Conservation (phyloP, 495 filamentous ascomycete genomes). For the Neurospora discreta region DNA sequence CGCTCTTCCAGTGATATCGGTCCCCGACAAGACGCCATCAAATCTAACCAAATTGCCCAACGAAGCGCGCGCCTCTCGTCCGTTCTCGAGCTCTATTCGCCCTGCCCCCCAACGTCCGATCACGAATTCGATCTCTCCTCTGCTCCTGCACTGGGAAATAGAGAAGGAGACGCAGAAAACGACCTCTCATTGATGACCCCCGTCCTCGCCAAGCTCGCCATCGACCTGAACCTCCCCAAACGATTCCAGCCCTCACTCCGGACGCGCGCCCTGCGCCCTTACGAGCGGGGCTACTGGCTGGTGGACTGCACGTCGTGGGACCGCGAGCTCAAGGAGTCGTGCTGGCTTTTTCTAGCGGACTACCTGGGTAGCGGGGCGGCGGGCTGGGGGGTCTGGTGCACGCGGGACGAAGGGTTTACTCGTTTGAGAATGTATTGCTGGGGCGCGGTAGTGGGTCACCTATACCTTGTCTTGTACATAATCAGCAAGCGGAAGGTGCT, state of each 20-base stretch:
- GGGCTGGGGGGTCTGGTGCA: slow-evolving; percentile 55
- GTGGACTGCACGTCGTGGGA: slow-evolving; percentile 40
- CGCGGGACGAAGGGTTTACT: slow-evolving; percentile 23
- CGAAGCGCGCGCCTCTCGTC: neutral
- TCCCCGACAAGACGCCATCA: slow-evolving; percentile 9
- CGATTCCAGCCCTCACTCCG: slow-evolving; percentile 43
- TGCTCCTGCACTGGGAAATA: slow-evolving; percentile 1
- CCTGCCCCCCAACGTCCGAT: slow-evolving; percentile 18
- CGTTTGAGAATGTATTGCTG: slow-evolving; percentile 51
- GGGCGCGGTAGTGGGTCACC: slow-evolving; percentile 49
- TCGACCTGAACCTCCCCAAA: slow-evolving; percentile 35
- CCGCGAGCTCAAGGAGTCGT: slow-evolving; percentile 25
- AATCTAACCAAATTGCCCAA: neutral
- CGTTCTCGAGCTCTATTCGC: slow-evolving; percentile 26
- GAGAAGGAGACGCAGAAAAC: neutral
- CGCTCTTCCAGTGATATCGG: slow-evolving; percentile 30
- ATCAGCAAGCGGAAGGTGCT: slow-evolving; percentile 47
- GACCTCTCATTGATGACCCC: slow-evolving; percentile 34
- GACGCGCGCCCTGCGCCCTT: slow-evolving; percentile 36
- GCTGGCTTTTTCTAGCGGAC: slow-evolving; percentile 51
- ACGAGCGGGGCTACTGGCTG: slow-evolving; percentile 62
- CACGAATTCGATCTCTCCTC: slow-evolving; percentile 5
- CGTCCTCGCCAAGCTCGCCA: slow-evolving; percentile 39
- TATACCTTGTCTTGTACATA: slow-evolving; percentile 55
- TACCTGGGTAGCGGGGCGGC: slow-evolving; percentile 47